A percentile compares a stretch with the other conserved stretches of the same genome.
phyloP scores from a whole-genome alignment of 495 filamentous ascomycete species.

The Talaromyces wortmannii region DNA sequence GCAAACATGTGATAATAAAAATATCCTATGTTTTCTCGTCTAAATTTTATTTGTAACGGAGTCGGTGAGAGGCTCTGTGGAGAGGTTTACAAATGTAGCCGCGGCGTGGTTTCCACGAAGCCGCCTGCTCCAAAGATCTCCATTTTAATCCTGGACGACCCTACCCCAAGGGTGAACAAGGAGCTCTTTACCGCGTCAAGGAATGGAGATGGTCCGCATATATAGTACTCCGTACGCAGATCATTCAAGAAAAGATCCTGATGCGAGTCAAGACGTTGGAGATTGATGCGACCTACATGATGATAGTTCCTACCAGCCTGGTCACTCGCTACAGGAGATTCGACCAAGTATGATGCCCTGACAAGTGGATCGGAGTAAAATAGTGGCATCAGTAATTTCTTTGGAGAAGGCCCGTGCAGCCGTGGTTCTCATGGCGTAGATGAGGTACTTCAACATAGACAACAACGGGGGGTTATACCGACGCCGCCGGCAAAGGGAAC shows the following conservation, averaged over 20 bases:
- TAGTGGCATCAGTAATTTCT: background rate
- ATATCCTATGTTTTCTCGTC: background rate
- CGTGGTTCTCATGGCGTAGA: conserved; percentile 51
- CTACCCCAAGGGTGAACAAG: background rate
- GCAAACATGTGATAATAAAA: background rate
- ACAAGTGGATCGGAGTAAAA: background rate
- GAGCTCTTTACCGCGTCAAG: background rate
- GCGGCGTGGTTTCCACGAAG: background rate
- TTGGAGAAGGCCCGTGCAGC: conserved; percentile 26
- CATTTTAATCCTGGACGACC: background rate
- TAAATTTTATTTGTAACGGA: too few relatives aligned
- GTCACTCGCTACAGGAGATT: conserved; percentile 30
- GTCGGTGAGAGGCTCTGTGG: too few relatives aligned
- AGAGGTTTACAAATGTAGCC: background rate
- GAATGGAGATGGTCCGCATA: background rate
- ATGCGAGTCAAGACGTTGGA: conserved; percentile 41
- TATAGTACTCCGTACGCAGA: background rate
- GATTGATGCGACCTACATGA: conserved; percentile 45
- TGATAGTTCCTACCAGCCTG: conserved; percentile 49
- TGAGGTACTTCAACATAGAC: conserved; percentile 57
- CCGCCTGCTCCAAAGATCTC: background rate
- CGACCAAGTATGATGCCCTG: background rate
- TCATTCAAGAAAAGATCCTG: conserved; percentile 41
- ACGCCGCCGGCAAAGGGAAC: conserved; percentile 67
- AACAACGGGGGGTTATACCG: conserved; percentile 61